Evolutionary conservation across 1,284 basidiomycete genomes (phyloP), one percentile per base, ranked within the genome.

Genomic region (Irpex sp.): DNA sequence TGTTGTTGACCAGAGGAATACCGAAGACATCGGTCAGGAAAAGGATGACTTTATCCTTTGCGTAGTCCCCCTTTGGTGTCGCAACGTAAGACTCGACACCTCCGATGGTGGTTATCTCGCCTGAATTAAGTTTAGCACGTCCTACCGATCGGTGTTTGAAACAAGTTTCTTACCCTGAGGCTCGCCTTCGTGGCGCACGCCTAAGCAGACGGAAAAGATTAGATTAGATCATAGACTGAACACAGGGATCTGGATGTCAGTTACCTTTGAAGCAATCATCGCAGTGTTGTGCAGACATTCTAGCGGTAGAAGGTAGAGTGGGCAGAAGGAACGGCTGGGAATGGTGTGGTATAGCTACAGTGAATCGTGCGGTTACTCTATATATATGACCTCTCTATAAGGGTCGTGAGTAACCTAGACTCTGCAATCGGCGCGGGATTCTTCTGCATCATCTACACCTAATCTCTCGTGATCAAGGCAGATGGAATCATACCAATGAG

Each of bases 21-120:
- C 90, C 90, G 66, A 89, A 90, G 57, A 85, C 78, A 66, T 91
- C 90, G 7, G 84, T 70, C 33, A 88, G 66, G 71, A 80, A 80
- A 48, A 86, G 75, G 59, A 90, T 63, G 35, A 80, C 83, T 68
- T 86, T 85, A 67, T 83, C 77, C 66, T 83, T 83, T 47, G 78
- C 67, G 62, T 83, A 85, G 16, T 81, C 78, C 7, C 67, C 68
- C 0, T 71, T 65, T 1, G 83, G 83, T 0, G 77, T 82, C 16
- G 79, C 81, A 58, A 84, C 74, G 64, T 87, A 87, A 64, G 74
- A 75, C 23, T 78, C 75, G 57, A 84, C 71, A n/a, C 79, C 81
- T 8, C 73, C 75, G 62, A 85, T 78, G 47, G 68, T 66, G 68
- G 82, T 77, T 59, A 75, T 69, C 62, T 72, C 77, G 58, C 80